Base-by-base conservation (phyloP, 1,284 basidiomycete species). In the Tilletia setariae region DNA sequence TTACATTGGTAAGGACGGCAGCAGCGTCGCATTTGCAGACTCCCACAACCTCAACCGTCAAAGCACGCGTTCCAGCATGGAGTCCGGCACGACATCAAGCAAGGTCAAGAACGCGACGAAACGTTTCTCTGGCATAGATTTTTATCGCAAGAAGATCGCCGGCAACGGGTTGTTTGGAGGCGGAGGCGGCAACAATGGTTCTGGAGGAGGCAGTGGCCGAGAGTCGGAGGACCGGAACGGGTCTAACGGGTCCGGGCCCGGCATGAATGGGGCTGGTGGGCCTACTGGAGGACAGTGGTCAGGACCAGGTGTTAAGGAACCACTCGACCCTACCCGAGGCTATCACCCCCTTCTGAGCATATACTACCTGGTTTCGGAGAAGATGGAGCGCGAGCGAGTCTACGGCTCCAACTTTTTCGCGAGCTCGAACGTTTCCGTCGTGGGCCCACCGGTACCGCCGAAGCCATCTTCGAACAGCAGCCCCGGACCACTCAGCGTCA, bases 331-430 rank as follows among this genome's bases (percentile, higher is more conserved):
- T 7, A 95, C 93, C 3, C 86, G 89, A 66, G 94, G 93, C 2
- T 98, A 92, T 84, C 93, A 98, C 82, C 94, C 94, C 0, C 87
- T 98, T 42, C 87, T 98, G 67, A 94, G 93, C 28, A 96, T 98
- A 84, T 98, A 98, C 82, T 98, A 90, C 85, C 88, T 98, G 21
- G 92, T 95, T 1, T 86, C 91, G 67, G 95, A 98, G 85, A 97
- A 97, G 86, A 87, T 94, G 82, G 94, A 98, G 79, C 86, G 95
- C 64, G 94, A 98, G 78, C 87, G 88, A 68, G 90, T 98, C 2
- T 98, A 94, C 83, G 95, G 95, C 0, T 89, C 90, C 0, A 93
- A 93, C 1, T 90, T 92, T 75, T 98, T 98, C 83, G 95, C 95
- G 1, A 92, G 89, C 66, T 97, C 94, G 1, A 92, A 94, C 77